These are phyloP conservation scores for Favolaschia claudopus DNA, from an alignment of 768 basidiomycete genomes.

Conservation along the genomic window DNA sequence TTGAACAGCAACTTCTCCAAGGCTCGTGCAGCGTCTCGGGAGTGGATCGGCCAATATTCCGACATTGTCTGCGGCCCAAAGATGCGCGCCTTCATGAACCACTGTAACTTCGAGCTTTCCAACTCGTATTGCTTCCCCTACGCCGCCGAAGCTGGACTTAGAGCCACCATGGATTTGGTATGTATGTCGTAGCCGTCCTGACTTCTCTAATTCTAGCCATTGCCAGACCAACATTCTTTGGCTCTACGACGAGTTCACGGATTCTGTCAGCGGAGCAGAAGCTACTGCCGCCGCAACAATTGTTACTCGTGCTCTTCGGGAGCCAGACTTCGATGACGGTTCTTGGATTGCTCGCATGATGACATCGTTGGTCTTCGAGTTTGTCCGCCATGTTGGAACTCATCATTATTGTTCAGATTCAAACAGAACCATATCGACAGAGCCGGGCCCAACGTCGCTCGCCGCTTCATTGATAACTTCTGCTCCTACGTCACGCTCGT, in stretches of 20 bases:
- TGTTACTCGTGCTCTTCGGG: constrained; percentile 13
- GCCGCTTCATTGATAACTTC: constrained; percentile 60
- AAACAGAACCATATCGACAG: constrained; percentile 3
- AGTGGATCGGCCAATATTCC: constrained; percentile 20
- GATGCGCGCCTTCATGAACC: constrained; percentile 25
- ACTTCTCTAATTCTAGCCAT: background rate
- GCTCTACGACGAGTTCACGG: constrained; percentile 27
- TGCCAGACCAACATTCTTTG: constrained; percentile 19
- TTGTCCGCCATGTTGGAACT: background rate
- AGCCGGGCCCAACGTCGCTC: constrained; percentile 54
- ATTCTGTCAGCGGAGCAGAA: constrained; percentile 12
- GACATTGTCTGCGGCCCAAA: constrained; percentile 20
- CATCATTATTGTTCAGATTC: constrained; percentile 4
- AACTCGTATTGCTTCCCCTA: constrained; percentile 19
- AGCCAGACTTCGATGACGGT: constrained; percentile 9
- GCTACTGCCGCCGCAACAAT: constrained; percentile 7
- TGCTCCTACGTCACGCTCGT: constrained; percentile 66
- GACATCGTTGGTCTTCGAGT: constrained; percentile 4
- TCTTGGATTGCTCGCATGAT: constrained; percentile 17
- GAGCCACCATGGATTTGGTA: constrained; percentile 24
- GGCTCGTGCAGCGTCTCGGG: constrained; percentile 10
- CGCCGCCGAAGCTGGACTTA: constrained; percentile 12
- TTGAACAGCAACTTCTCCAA: background rate
- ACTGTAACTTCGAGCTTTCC: constrained; percentile 19
- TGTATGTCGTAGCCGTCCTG: background rate